Percentiles rank a stretch among this genome's conserved stretches.
phyloP scores from a whole-genome alignment of 441 rosid genomes.

The Metrosideros polymorpha region DNA sequence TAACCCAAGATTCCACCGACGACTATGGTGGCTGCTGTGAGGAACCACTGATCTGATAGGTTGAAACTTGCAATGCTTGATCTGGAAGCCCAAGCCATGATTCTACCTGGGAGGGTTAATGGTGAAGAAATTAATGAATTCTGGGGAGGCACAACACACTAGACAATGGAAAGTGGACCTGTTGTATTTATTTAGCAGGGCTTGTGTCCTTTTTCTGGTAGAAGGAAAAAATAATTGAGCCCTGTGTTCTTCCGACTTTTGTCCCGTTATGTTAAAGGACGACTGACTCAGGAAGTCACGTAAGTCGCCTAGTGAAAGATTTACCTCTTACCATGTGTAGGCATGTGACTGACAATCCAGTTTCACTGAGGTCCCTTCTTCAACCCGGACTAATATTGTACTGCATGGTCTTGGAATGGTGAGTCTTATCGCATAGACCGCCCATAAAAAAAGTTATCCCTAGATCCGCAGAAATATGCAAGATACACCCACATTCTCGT shows the following conservation, averaged over 20 bases:
- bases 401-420: neutral
- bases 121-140: neutral
- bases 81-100: slow-evolving; percentile 13
- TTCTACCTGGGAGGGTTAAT: neutral
- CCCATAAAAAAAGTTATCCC: neutral
- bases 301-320: neutral
- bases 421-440: neutral
- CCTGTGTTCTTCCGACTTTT: neutral
- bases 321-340: neutral
- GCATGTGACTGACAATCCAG: neutral
- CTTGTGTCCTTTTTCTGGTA: neutral
- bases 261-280: neutral
- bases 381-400: neutral
- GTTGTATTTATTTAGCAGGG: neutral
- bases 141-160: neutral
- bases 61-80: slow-evolving; percentile 6
- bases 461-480: neutral
- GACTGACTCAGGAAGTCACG: neutral
- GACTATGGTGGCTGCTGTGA: slow-evolving; percentile 15
- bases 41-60: slow-evolving; percentile 29
- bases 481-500: neutral
- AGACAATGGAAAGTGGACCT: neutral
- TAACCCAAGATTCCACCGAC: slow-evolving; percentile 28
- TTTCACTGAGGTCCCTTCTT: neutral
- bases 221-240: neutral